Evolutionary conservation across 306 rosid species (phyloP).

Genomic region (Quercus aquifolioides): DNA sequence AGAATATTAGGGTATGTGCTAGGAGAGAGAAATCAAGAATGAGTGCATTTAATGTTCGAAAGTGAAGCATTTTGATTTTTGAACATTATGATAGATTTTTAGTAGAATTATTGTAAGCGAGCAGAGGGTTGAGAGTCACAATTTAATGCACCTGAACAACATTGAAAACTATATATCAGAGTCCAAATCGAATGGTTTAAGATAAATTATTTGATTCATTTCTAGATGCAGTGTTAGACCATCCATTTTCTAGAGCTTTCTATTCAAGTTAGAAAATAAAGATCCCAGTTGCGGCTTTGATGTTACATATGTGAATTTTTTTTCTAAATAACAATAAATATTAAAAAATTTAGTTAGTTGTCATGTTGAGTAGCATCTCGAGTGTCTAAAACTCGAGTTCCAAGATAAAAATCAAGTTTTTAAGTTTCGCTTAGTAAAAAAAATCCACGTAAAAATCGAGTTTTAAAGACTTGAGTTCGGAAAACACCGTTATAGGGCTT

Average conservation of each 20-base stretch:
- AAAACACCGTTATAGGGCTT: too few species aligned
- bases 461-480: too few species aligned
- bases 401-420: too few species aligned
- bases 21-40: neutral
- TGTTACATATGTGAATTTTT: neutral
- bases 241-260: neutral
- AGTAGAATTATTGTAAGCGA: too few species aligned
- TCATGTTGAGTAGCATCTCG: too few species aligned
- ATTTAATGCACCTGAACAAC: neutral
- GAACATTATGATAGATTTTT: neutral
- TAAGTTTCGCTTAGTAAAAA: too few species aligned
- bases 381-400: too few species aligned
- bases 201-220: neutral
- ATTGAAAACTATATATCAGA: neutral
- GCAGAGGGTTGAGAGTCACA: neutral
- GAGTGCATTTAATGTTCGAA: slow-evolving; percentile 5
- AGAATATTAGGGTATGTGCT: slow-evolving; percentile 20
- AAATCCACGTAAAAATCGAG: too few species aligned
- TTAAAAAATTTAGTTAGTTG: too few species aligned
- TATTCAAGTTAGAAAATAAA: neutral
- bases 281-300: neutral
- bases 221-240: neutral
- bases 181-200: neutral
- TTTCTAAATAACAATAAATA: too few species aligned
- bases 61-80: slow-evolving; percentile 10